phyloP scores from a whole-genome alignment of 2,329 filamentous ascomycete species.

The Didymella pomorum region DNA sequence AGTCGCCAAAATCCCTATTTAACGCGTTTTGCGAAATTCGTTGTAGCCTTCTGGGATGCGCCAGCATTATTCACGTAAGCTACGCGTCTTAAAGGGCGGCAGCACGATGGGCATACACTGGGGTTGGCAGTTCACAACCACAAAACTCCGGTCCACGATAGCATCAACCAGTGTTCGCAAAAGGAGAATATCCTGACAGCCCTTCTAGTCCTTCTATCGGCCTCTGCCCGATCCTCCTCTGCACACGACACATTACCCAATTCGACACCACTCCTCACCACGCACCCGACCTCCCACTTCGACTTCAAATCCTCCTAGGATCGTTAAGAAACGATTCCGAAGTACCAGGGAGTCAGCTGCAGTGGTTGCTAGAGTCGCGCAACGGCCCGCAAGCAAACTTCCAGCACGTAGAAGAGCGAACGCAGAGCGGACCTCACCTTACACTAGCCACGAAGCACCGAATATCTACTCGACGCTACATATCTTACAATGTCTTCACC shows the following conservation, averaged over 20 bases:
- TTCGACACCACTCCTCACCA: slow-evolving; percentile 10
- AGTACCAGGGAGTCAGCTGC: not conserved
- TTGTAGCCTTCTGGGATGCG: not conserved
- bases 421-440: not conserved
- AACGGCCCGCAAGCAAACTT: not conserved
- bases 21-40: not conserved
- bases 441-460: slow-evolving; percentile 4
- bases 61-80: slow-evolving; percentile 7
- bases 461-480: not conserved
- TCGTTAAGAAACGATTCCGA: not conserved
- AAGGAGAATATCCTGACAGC: slow-evolving; percentile 16
- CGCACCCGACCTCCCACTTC: slow-evolving; percentile 7
- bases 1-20: slow-evolving; percentile 9
- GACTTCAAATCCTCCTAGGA: not conserved
- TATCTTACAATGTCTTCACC: slow-evolving; percentile 24
- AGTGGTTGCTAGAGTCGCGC: not conserved
- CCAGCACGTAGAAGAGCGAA: not conserved
- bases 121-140: not conserved
- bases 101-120: slow-evolving; percentile 1
- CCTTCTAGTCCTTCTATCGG: slow-evolving; percentile 29
- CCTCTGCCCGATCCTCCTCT: slow-evolving; percentile 26
- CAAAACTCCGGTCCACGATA: not conserved
- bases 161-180: not conserved
- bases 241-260: slow-evolving; percentile 19
- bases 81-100: slow-evolving; percentile 1